phyloP scores from a whole-genome alignment of 495 filamentous ascomycete genomes.

The Trichocladium antarcticum region DNA sequence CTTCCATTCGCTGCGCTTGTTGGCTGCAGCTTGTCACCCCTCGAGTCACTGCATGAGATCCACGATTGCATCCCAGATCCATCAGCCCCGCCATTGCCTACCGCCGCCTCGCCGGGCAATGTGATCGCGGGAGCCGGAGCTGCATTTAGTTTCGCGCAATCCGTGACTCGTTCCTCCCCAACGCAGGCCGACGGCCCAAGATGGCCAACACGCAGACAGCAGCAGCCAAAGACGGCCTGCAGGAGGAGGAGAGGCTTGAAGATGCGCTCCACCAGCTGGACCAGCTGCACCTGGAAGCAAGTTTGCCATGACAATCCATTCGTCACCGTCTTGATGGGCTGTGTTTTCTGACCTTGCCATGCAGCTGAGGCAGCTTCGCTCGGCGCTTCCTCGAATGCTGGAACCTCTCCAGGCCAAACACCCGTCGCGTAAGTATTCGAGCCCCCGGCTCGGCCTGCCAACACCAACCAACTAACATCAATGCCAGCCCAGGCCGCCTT shows the following conservation, averaged over 20 bases:
- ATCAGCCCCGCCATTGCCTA: neutral
- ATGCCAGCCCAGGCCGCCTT: constrained; percentile 31
- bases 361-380: constrained; percentile 35
- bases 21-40: neutral
- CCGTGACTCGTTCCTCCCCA: neutral
- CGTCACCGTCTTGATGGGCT: neutral
- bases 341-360: constrained; percentile 11
- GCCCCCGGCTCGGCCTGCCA: neutral
- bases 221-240: constrained; percentile 9
- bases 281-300: constrained; percentile 35
- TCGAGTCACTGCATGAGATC: neutral
- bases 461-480: constrained; percentile 7
- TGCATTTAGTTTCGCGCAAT: neutral
- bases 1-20: neutral
- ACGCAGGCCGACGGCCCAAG: neutral
- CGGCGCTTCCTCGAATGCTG: constrained; percentile 37
- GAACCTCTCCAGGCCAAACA: constrained; percentile 31
- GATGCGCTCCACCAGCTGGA: constrained; percentile 29
- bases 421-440: constrained; percentile 26
- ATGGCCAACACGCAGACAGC: constrained; percentile 21
- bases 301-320: constrained; percentile 4
- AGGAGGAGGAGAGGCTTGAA: constrained; percentile 30
- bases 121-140: neutral
- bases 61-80: constrained; percentile 5
- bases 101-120: neutral